A percentile compares a stretch with the other conserved stretches of the same genome.
Evolutionary conservation across 176 grass and related monocot genomes (phyloP).

Genomic region (Stipa capillata): DNA sequence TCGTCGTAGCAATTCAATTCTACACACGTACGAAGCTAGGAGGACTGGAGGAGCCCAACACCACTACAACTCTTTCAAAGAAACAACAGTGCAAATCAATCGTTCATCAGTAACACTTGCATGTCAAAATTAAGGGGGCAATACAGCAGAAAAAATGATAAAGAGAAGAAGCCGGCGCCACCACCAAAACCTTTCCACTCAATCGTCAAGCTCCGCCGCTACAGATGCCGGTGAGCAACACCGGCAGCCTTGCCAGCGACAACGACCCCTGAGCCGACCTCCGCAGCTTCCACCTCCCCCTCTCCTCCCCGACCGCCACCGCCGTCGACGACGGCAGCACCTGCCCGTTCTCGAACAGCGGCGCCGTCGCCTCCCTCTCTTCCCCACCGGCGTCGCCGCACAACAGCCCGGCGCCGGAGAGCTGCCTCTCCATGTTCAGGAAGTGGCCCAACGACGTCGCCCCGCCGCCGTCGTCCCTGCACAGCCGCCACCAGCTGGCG

Average conservation of each 20-base stretch:
- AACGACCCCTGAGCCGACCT: constrained; percentile 21
- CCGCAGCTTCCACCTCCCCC: constrained; percentile 9
- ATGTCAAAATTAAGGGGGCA: background rate
- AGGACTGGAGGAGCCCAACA: background rate
- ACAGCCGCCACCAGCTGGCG: constrained; percentile 48
- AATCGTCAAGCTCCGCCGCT: constrained; percentile 26
- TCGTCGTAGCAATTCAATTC: background rate
- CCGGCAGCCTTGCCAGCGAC: constrained; percentile 34
- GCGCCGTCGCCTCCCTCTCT: background rate
- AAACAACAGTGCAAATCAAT: too few relatives aligned
- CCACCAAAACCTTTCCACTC: background rate
- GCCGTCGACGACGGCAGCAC: constrained; percentile 8
- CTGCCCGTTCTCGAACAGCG: constrained; percentile 45
- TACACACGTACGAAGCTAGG: background rate
- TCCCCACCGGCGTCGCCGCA: constrained; percentile 13
- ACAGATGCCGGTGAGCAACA: constrained; percentile 54
- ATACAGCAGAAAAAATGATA: background rate
- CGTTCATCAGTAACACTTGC: background rate
- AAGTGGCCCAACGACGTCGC: constrained; percentile 57
- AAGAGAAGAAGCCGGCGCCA: background rate
- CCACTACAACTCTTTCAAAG: too few relatives aligned
- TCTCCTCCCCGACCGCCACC: background rate
- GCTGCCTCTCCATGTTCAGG: constrained; percentile 52
- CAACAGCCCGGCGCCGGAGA: constrained; percentile 18
- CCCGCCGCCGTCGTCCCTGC: constrained; percentile 28